Evolutionary conservation across 1,284 basidiomycete species (phyloP), one percentile per base, ranked within the genome.

Genomic region (Trichosporon sp.): DNA sequence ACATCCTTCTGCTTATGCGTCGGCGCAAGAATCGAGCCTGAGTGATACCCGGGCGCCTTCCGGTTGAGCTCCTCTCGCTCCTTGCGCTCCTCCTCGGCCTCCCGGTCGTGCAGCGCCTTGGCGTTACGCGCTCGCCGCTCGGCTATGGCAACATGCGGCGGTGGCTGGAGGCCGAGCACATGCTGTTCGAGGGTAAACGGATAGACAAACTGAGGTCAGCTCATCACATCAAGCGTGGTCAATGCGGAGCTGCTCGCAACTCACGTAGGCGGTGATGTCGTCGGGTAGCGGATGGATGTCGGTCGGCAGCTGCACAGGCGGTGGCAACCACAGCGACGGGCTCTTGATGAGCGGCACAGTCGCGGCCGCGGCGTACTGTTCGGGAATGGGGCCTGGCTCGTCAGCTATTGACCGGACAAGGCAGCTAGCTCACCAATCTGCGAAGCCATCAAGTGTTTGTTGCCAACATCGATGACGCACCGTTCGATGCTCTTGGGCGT

Each of bases 221-320:
- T 31, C 1, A 7, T 8, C 2, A 18, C 12, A 15, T n/a, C 27
- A 34, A 5, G 62, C 3, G 27, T 13, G n/a, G n/a, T n/a, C n/a
- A n/a, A n/a, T 18, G 18, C 29, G 6, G 29, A n/a, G 5, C 15
- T n/a, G 21, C 27, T n/a, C 7, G 2, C 29, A 2, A 82, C 90
- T 78, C 80, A 94, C 94, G 78, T 96, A 97, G 73, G 91, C 88
- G 3, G 89, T 90, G 11, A 97, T 90, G 66, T 91, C 91, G 29
- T 93, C 91, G 3, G 94, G 94, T 1, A 97, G 85, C 0, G 94
- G 94, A 76, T 96, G 94, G 23, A 96, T 92, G 77, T 97, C 94
- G 64, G 87, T 89, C 2, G 94, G 92, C 2, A 94, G 84, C 73
- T 90, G 86, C 21, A 95, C 93, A 25, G 89, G 89, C 73, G 86